Evolutionary conservation across 2,329 filamentous ascomycete species (phyloP).

Genomic region (Calonectria hawksworthii): DNA sequence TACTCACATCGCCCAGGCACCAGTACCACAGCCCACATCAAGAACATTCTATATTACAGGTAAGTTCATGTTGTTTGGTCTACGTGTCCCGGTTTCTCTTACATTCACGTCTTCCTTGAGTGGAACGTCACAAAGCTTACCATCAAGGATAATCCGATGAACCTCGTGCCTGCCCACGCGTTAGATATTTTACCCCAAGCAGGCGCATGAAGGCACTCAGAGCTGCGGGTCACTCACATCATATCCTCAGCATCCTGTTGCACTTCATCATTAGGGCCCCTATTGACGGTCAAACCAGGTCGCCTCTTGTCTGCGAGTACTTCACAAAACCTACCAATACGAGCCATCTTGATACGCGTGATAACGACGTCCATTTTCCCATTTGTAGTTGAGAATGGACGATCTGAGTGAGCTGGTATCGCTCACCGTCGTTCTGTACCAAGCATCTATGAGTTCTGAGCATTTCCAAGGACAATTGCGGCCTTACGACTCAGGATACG

Average conservation of each 20-base stretch:
- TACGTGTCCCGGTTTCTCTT: background rate
- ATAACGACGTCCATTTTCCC: slow-evolving; percentile 63
- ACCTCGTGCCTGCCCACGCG: slow-evolving; percentile 34
- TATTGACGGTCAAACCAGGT: slow-evolving; percentile 15
- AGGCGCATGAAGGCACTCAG: too few species aligned
- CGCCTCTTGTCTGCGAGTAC: too few species aligned
- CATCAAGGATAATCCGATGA: slow-evolving; percentile 43
- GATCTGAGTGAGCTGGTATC: slow-evolving; percentile 28
- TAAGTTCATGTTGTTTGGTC: background rate
- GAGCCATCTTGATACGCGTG: slow-evolving; percentile 60
- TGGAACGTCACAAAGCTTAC: slow-evolving; percentile 50
- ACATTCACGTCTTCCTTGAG: slow-evolving; percentile 44
- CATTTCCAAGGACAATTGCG: background rate
- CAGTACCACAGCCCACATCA: slow-evolving; percentile 53
- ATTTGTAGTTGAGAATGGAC: slow-evolving; percentile 44
- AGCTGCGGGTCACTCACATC: slow-evolving; percentile 27
- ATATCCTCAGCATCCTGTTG: slow-evolving; percentile 44
- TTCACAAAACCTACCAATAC: slow-evolving; percentile 40
- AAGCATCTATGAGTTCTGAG: background rate
- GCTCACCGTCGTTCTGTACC: slow-evolving; percentile 10
- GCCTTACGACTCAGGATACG: slow-evolving; percentile 7
- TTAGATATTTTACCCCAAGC: too few species aligned
- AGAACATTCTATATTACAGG: slow-evolving; percentile 38
- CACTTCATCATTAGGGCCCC: slow-evolving; percentile 43
- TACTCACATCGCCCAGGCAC: slow-evolving; percentile 53